phyloP scores from a whole-genome alignment of 805 yeast species.

The Candida anglica region DNA sequence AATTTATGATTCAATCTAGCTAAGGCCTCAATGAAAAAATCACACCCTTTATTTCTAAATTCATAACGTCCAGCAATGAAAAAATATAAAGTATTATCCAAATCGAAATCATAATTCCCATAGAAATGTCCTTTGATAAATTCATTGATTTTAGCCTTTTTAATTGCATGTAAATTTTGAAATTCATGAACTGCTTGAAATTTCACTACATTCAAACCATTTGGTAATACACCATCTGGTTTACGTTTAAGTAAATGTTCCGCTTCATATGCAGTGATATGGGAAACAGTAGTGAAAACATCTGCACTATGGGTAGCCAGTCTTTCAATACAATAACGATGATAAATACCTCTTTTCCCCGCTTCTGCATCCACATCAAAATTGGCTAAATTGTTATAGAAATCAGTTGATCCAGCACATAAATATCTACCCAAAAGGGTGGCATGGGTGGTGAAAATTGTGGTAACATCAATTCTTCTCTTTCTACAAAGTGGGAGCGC shows the following conservation, averaged over 20 bases:
- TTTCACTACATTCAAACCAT: constrained; percentile 92
- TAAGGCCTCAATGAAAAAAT: constrained; percentile 85
- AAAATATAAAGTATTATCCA: constrained; percentile 90
- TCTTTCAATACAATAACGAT: constrained; percentile 93
- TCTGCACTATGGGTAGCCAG: constrained; percentile 95
- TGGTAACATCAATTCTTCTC: constrained; percentile 87
- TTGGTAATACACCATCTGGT: constrained; percentile 97
- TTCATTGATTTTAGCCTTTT: constrained; percentile 89
- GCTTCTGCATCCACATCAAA: constrained; percentile 98
- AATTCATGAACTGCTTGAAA: constrained; percentile 97
- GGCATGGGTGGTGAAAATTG: constrained; percentile 97
- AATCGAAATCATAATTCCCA: constrained; percentile 91
- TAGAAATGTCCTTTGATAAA: constrained; percentile 96
- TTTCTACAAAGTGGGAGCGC: constrained; percentile 90
- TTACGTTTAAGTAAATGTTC: constrained; percentile 91
- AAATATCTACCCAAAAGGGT: constrained; percentile 90
- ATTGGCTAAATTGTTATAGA: constrained; percentile 81
- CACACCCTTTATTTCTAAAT: constrained; percentile 95
- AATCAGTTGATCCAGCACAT: constrained; percentile 96
- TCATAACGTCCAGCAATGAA: constrained; percentile 98
- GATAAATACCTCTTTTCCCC: constrained; percentile 96
- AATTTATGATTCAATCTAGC: constrained; percentile 88
- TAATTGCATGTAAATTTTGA: constrained; percentile 90
- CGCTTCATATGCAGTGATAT: constrained; percentile 93
- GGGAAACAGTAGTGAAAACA: constrained; percentile 95